phyloP scores from a whole-genome alignment of 352 stramenopile genomes.

The Thalassiosira exigua region DNA sequence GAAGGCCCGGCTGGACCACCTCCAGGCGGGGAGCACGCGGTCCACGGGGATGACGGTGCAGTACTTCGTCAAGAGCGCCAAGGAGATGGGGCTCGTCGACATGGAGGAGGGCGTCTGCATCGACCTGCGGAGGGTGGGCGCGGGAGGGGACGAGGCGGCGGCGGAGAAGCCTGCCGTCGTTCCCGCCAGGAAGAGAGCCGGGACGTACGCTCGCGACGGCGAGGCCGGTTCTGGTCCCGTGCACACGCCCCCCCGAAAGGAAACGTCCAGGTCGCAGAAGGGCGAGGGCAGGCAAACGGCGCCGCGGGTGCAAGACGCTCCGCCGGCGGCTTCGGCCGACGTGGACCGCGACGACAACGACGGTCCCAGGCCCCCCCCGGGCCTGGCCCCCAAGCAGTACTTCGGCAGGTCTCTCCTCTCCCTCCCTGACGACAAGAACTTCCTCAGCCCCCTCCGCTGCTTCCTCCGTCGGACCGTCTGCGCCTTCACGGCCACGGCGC shows the following conservation, averaged over 20 bases:
- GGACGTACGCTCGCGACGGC: not conserved
- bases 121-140: conserved; percentile 50
- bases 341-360: no score
- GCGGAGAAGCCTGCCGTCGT: not conserved
- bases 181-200: not conserved
- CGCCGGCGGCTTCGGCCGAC: not conserved
- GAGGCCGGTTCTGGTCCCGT: no score
- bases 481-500: conserved; percentile 76
- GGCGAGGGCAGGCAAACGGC: not conserved
- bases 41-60: conserved; percentile 83
- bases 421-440: conserved; percentile 69
- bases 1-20: conserved; percentile 54
- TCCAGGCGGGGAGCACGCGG: conserved; percentile 67
- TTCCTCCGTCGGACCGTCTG: conserved; percentile 82
- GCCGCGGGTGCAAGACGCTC: not conserved
- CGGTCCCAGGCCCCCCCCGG: not conserved
- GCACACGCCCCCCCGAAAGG: no score
- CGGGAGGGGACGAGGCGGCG: not conserved
- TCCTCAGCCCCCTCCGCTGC: conserved; percentile 78
- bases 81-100: conserved; percentile 79
- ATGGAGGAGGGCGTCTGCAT: conserved; percentile 47
- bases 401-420: conserved; percentile 66
- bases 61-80: conserved; percentile 81
- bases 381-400: conserved; percentile 18
- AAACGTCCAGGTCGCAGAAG: no score